Conservation (phyloP, 495 filamentous ascomycete genomes). For the Pseudomonodictys pantanalensis region DNA sequence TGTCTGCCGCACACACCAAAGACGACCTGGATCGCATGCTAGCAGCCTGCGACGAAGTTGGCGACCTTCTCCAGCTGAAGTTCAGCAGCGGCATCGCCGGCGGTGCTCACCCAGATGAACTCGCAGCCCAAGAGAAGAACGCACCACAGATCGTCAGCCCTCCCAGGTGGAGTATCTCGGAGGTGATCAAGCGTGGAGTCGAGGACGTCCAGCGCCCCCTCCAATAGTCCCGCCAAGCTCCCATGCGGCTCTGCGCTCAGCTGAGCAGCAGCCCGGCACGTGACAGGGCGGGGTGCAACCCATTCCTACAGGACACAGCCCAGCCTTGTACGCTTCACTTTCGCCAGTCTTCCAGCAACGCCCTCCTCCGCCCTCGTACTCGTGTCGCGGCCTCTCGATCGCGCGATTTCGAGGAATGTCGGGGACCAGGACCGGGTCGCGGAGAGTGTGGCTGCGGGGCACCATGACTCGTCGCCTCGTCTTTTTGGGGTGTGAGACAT, state of each 20-base stretch:
- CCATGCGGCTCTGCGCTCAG: background rate
- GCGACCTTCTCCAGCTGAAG: slow-evolving; percentile 88
- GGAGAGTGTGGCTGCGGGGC: background rate
- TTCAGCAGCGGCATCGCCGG: slow-evolving; percentile 93
- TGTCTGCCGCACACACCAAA: slow-evolving; percentile 95
- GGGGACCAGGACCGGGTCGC: background rate
- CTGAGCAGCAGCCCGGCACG: background rate
- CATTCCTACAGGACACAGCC: slow-evolving; percentile 3
- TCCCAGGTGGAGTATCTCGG: slow-evolving; percentile 77
- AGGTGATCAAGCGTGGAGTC: slow-evolving; percentile 74
- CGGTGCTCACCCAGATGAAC: slow-evolving; percentile 72
- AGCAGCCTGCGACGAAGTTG: slow-evolving; percentile 86
- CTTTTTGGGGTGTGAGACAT: too few relatives aligned
- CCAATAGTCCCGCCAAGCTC: too few relatives aligned
- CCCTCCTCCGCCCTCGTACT: background rate
- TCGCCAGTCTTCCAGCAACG: background rate
- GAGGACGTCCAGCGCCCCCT: slow-evolving; percentile 73
- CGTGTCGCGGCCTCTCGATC: too few relatives aligned
- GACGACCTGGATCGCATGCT: slow-evolving; percentile 93
- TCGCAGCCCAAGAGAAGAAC: slow-evolving; percentile 68
- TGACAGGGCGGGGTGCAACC: background rate
- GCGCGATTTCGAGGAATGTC: too few relatives aligned
- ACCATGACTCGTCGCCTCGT: background rate
- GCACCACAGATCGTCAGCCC: slow-evolving; percentile 54
- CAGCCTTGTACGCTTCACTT: too few relatives aligned